Conservation (phyloP, 176 grass and related monocot genomes). For the Avena insularis region DNA sequence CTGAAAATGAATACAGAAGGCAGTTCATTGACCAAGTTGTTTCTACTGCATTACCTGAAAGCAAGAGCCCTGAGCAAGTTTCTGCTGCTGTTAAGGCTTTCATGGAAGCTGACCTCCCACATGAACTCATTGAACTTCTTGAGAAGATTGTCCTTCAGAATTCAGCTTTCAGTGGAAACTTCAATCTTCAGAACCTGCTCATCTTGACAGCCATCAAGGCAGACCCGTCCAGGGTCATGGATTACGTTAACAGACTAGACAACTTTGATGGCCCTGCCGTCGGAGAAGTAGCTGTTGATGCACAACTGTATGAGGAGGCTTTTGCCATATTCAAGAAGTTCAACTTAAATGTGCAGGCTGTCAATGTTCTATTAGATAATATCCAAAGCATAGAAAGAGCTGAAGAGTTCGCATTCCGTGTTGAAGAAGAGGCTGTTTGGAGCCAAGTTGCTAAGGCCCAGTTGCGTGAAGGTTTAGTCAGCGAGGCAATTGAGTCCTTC, state of each 20-base stretch:
- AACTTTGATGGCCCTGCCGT: conserved; percentile 99
- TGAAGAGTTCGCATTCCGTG: conserved; percentile 92
- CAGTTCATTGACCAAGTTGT: conserved; percentile 99
- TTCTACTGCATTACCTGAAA: conserved; percentile 92
- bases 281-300: conserved; percentile 94
- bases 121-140: conserved; percentile 97
- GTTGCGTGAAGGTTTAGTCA: conserved; percentile 85
- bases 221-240: conserved; percentile 93
- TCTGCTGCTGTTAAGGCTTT: conserved; percentile 99
- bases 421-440: conserved; percentile 98
- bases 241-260: conserved; percentile 93
- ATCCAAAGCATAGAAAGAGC: conserved; percentile 92
- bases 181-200: conserved; percentile 95
- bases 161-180: conserved; percentile 97
- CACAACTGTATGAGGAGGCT: conserved; percentile 89
- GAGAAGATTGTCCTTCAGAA: conserved; percentile 99
- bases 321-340: conserved; percentile 99
- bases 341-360: conserved; percentile 93
- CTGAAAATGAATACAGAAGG: conserved; percentile 98
- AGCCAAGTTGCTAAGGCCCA: conserved; percentile 96
- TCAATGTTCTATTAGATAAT: conserved; percentile 90
- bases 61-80: conserved; percentile 98
- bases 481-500: conserved; percentile 97
- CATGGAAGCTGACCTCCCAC: conserved; percentile 97
- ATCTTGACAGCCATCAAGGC: conserved; percentile 98